Evolutionary conservation across 192 early-diverging fungal species (phyloP), one percentile per base, ranked within the genome.

Genomic region (Coemansia biformis): DNA sequence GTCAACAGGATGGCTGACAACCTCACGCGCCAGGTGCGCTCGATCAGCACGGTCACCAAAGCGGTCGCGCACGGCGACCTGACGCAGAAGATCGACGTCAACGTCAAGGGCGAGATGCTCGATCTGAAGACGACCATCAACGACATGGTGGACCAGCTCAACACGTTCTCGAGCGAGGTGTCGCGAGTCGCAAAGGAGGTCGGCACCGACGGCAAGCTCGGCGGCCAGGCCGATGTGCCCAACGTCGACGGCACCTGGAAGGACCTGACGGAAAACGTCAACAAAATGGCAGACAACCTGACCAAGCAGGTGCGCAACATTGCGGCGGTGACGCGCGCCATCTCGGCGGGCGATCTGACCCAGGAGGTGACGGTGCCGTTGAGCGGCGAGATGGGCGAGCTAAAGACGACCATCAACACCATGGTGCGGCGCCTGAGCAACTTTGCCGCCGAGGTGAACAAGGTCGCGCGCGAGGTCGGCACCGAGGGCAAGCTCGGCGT

Each of bases 401-500:
- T 80, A 31, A 85, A 83, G 43, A 57, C 59, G 2, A 83, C 79
- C 0, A 79, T 86, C 42, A 86, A 83, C 63, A 48, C 56, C 8
- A 82, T 86, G 76, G 82, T 83, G 6, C 62, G 68, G 31, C 79
- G 78, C 26, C 54, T 83, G 8, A 48, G 49, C 32, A 77, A 72
- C 23, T 83, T 86, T 72, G 79, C 82, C 1, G 62, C 71, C 0
- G 84, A 86, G 36, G 78, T 79, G 42, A 77, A 77, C 22, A 70
- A 79, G 51, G 84, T 86, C 11, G 81, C 84, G 1, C 60, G 67
- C 6, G 80, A 82, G 46, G 84, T 86, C 17, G 84, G 84, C 23
- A 83, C 77, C 0, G 78, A 87, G 43, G 88, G 88, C 31, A 84
- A 83, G 48, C 59, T 91, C 13, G 88, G 88, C 23, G 88, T 76